Evolutionary conservation across 2,329 filamentous ascomycete genomes (phyloP).

Genomic region (Nemania sp.): DNA sequence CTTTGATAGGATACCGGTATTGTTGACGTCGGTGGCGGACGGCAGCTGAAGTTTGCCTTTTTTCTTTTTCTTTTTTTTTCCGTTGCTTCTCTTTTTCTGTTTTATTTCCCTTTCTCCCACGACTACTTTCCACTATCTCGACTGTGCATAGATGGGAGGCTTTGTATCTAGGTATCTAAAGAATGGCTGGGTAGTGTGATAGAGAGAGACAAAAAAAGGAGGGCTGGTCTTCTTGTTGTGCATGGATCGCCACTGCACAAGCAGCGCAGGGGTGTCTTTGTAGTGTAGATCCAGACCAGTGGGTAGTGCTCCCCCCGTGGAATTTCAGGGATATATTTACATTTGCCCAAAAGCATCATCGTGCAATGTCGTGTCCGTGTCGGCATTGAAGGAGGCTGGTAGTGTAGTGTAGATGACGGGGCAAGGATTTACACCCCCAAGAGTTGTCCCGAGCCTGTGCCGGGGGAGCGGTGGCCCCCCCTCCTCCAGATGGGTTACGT

Average conservation of each 20-base stretch:
- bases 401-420: neutral
- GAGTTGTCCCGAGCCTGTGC: no score
- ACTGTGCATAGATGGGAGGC: neutral
- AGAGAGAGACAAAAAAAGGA: conserved; percentile 1
- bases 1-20: neutral
- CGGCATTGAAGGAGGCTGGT: neutral
- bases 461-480: no score
- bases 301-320: conserved; percentile 15
- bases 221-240: conserved; percentile 18
- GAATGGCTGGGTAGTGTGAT: conserved; percentile 3
- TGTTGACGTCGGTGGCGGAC: conserved; percentile 16
- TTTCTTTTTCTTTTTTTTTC: conserved; percentile 1
- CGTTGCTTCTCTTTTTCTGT: neutral
- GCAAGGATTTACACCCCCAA: no score
- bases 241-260: conserved; percentile 24
- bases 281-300: conserved; percentile 23
- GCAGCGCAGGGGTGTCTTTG: conserved; percentile 18
- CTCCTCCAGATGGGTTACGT: no score
- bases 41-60: conserved; percentile 6
- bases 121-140: neutral
- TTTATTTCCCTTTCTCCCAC: no score
- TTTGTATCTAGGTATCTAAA: neutral
- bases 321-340: conserved; percentile 19
- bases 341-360: conserved; percentile 6
- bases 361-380: neutral